Conservation (phyloP, 345 rosid genomes). For the Gossypium stocksii region DNA sequence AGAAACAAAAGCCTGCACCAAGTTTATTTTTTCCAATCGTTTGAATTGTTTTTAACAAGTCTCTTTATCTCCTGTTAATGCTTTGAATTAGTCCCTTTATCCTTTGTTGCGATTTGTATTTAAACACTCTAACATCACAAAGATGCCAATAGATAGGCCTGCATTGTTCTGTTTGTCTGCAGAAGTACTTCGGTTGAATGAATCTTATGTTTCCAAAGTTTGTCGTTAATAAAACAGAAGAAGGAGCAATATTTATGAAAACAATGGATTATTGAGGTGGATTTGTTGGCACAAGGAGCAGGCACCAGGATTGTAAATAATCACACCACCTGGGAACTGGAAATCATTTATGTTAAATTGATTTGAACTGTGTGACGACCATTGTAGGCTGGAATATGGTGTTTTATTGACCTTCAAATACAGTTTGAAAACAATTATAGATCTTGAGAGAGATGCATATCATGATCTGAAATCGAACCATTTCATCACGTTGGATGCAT, state of each 20-base stretch:
- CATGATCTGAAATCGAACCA: constrained; percentile 44
- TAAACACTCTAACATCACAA: background rate
- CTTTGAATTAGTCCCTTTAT: no score
- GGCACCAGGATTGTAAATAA: background rate
- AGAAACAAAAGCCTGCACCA: no score
- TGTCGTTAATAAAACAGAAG: background rate
- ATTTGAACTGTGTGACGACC: background rate
- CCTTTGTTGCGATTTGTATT: no score
- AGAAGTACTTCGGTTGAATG: background rate
- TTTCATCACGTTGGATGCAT: no score
- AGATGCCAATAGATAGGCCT: background rate
- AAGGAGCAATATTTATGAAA: background rate
- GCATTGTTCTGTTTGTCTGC: background rate
- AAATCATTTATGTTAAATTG: background rate
- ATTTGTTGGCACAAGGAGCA: background rate
- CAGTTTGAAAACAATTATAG: constrained; percentile 40
- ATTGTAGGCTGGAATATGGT: constrained; percentile 36
- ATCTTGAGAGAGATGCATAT: constrained; percentile 50
- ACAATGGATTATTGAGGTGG: background rate
- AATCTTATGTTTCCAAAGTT: background rate
- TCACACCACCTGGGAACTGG: background rate
- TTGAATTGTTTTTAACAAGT: no score
- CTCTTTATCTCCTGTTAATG: no score
- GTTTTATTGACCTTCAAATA: constrained; percentile 63
- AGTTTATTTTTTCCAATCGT: no score